These are phyloP conservation scores for Cystoisospora suis DNA, from an alignment of 169 alveolate species.

Conservation along the genomic window DNA sequence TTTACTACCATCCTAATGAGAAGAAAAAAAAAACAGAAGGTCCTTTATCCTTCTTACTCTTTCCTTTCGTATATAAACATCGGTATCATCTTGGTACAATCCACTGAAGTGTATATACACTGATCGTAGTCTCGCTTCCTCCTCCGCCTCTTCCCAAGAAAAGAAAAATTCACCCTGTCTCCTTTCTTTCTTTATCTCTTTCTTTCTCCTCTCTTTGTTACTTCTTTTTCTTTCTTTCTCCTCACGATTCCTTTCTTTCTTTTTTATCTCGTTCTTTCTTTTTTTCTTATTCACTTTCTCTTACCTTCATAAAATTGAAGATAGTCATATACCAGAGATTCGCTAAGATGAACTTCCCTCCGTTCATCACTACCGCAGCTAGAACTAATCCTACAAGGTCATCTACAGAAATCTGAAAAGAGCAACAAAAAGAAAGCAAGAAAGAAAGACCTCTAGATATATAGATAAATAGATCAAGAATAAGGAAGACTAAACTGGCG, in stretches of 20 bases:
- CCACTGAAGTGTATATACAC: too few species aligned
- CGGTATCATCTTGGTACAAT: too few species aligned
- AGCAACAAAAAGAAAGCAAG: too few species aligned
- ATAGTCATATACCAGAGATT: not conserved
- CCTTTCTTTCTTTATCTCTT: not conserved
- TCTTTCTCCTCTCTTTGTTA: not conserved
- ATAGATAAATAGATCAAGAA: not conserved
- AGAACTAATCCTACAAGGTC: conserved; percentile 27
- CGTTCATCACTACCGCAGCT: not conserved
- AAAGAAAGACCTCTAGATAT: not conserved
- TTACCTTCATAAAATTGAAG: not conserved
- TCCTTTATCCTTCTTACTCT: too few species aligned
- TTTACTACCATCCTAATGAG: too few species aligned
- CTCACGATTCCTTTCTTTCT: not conserved
- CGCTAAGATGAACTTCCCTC: conserved; percentile 3
- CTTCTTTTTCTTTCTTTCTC: not conserved
- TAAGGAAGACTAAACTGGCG: not conserved
- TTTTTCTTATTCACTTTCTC: not conserved
- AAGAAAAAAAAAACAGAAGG: too few species aligned
- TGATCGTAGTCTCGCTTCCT: too few species aligned
- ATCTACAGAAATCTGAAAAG: conserved; percentile 7
- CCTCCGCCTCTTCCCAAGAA: too few species aligned
- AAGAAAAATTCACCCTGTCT: too few species aligned
- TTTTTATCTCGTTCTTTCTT: not conserved
- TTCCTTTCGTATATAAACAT: too few species aligned